Evolutionary conservation across 371 early-diverging fungal species (phyloP).

Genomic region (Mortierella sp.): DNA sequence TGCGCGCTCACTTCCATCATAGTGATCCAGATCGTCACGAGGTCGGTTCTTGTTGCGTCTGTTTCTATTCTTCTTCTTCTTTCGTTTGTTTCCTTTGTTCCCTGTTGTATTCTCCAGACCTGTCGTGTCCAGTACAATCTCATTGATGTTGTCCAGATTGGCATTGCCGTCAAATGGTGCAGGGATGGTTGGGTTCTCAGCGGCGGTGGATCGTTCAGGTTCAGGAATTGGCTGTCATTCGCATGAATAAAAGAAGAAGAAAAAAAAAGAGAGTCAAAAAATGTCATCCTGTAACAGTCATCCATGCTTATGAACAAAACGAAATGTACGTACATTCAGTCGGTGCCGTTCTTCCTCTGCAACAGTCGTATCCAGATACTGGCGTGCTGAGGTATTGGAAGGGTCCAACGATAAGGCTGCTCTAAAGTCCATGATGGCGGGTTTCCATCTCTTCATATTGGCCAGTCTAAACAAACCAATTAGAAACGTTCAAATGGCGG

Average conservation of each 20-base stretch:
- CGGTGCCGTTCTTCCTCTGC: constrained; percentile 38
- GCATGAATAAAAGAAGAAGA: too few relatives aligned
- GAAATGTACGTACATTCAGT: constrained; percentile 36
- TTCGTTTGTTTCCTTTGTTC: constrained; percentile 11
- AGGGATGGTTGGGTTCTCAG: background rate
- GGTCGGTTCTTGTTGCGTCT: constrained; percentile 22
- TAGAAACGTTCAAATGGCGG: too few relatives aligned
- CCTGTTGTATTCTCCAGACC: constrained; percentile 4
- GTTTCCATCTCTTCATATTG: constrained; percentile 31
- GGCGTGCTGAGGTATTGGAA: constrained; percentile 25
- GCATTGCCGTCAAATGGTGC: constrained; percentile 10
- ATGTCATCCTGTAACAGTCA: too few relatives aligned
- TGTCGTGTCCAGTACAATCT: constrained; percentile 41
- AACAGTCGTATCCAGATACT: constrained; percentile 42
- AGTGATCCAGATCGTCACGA: constrained; percentile 33
- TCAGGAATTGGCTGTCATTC: constrained; percentile 11
- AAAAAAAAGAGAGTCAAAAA: too few relatives aligned
- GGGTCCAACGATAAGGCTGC: constrained; percentile 41
- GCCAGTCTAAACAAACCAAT: constrained; percentile 15
- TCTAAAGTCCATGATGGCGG: constrained; percentile 48
- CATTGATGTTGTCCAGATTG: constrained; percentile 48
- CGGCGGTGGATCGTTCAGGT: background rate
- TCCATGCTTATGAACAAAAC: too few relatives aligned
- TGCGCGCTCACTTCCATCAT: constrained; percentile 34
- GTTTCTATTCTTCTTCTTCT: constrained; percentile 34